A percentile compares a stretch with the other conserved stretches of the same genome.
These are phyloP conservation scores for Aspergillus ustus DNA, from an alignment of 2,329 filamentous ascomycete species.

Conservation along the genomic window DNA sequence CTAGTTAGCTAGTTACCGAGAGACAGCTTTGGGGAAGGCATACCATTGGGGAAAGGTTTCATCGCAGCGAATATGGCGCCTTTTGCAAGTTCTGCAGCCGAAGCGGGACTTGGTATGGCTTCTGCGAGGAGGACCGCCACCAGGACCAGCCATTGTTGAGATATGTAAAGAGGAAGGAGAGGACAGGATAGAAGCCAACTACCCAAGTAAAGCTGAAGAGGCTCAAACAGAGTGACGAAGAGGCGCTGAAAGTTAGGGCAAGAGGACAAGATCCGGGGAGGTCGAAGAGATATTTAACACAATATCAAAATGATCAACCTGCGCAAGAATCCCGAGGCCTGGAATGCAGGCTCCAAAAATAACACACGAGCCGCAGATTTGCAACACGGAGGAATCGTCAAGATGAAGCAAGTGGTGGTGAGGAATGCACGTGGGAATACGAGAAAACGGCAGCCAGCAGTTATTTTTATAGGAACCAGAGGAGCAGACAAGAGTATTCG, in stretches of 20 bases:
- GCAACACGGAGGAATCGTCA: conserved; percentile 18
- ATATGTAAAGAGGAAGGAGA: conserved; percentile 16
- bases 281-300: conserved; percentile 7
- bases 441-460: conserved; percentile 29
- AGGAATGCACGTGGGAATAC: conserved; percentile 33
- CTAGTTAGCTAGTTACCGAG: neutral
- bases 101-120: conserved; percentile 99
- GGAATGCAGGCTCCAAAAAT: conserved; percentile 23
- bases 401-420: conserved; percentile 21
- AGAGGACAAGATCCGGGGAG: conserved; percentile 7
- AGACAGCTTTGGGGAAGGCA: conserved; percentile 35
- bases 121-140: conserved; percentile 85
- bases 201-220: conserved; percentile 6
- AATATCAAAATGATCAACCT: conserved; percentile 3
- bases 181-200: conserved; percentile 19
- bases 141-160: conserved; percentile 79
- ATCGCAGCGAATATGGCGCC: conserved; percentile 95
- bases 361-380: conserved; percentile 14
- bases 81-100: conserved; percentile 97
- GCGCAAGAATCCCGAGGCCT: neutral
- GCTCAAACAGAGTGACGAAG: neutral
- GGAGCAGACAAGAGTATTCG: neutral
- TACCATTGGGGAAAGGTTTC: conserved; percentile 98
- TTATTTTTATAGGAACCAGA: conserved; percentile 17
- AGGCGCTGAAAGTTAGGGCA: neutral